Evolutionary conservation across 805 yeast genomes (phyloP).

Genomic region (Starmerella geochares): DNA sequence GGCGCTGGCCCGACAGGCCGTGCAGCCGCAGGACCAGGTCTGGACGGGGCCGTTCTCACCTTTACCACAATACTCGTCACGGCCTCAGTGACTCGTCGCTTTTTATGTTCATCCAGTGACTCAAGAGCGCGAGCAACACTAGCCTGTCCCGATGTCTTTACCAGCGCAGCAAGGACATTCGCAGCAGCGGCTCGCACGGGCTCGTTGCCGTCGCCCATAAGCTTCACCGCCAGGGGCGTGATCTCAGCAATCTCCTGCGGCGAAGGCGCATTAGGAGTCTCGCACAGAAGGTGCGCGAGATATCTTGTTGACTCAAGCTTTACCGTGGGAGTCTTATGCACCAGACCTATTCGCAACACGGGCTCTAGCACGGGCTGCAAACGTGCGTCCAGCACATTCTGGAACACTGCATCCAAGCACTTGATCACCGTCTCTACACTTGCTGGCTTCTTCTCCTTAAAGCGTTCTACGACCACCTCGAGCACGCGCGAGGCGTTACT

Average conservation of each 20-base stretch:
- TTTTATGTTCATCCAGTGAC: slow-evolving; percentile 66
- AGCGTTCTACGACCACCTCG: slow-evolving; percentile 64
- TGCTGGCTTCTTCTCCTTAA: slow-evolving; percentile 75
- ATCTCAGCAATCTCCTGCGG: slow-evolving; percentile 47
- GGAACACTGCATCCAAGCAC: slow-evolving; percentile 52
- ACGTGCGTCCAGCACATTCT: slow-evolving; percentile 30
- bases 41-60: slow-evolving; percentile 27
- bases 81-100: slow-evolving; percentile 54
- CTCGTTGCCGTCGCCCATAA: slow-evolving; percentile 74
- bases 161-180: slow-evolving; percentile 65
- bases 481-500: slow-evolving; percentile 42
- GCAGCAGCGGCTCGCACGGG: slow-evolving; percentile 72
- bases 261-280: slow-evolving; percentile 42
- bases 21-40: background rate
- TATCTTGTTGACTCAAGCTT: slow-evolving; percentile 60
- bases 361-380: slow-evolving; percentile 13
- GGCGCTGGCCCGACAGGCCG: background rate
- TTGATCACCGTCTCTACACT: slow-evolving; percentile 61
- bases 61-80: slow-evolving; percentile 48
- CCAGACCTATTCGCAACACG: slow-evolving; percentile 43
- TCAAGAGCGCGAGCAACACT: slow-evolving; percentile 51
- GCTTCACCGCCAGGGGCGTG: slow-evolving; percentile 46
- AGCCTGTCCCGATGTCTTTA: slow-evolving; percentile 73
- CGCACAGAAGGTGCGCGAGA: slow-evolving; percentile 51
- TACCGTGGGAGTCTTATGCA: slow-evolving; percentile 74